A percentile compares a stretch with the other conserved stretches of the same genome.
These are phyloP conservation scores for Globisporangium orthogonon DNA, from an alignment of 352 stramenopile genomes.

Conservation along the genomic window DNA sequence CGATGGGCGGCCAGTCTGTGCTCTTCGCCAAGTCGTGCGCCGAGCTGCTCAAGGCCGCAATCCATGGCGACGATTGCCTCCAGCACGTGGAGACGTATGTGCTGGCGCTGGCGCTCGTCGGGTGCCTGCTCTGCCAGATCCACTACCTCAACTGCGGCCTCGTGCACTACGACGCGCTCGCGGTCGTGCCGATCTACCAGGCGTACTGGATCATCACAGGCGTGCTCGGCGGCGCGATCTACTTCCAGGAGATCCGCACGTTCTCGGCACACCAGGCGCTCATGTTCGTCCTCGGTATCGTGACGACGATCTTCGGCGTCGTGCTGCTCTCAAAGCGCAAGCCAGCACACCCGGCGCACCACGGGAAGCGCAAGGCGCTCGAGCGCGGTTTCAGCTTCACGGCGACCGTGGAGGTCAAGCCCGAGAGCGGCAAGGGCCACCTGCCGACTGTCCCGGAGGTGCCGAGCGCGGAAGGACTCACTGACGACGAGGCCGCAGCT, in stretches of 20 bases:
- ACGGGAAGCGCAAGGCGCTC: conserved; percentile 43
- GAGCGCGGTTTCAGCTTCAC: conserved; percentile 70
- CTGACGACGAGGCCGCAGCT: conserved; percentile 5
- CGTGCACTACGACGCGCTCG: conserved; percentile 73
- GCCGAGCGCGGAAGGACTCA: conserved; percentile 10
- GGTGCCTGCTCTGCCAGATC: conserved; percentile 66
- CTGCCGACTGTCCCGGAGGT: conserved; percentile 18
- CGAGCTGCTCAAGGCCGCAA: conserved; percentile 65
- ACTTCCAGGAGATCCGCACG: conserved; percentile 87
- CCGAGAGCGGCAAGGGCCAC: conserved; percentile 14
- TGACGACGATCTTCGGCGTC: conserved; percentile 78
- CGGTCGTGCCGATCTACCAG: conserved; percentile 82
- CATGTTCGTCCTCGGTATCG: conserved; percentile 84
- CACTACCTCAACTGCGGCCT: conserved; percentile 78
- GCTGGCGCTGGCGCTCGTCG: conserved; percentile 48
- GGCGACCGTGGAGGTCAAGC: conserved; percentile 20
- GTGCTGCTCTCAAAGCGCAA: conserved; percentile 76
- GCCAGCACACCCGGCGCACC: conserved; percentile 24
- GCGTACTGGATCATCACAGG: conserved; percentile 88
- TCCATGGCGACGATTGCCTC: conserved; percentile 60
- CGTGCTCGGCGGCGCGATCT: conserved; percentile 85
- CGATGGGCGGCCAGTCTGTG: conserved; percentile 76
- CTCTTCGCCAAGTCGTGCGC: conserved; percentile 83
- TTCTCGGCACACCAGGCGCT: conserved; percentile 66
- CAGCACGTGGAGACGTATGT: conserved; percentile 60